Base-by-base conservation (phyloP, 73 alveolate species). In the Diophrys sp. region DNA sequence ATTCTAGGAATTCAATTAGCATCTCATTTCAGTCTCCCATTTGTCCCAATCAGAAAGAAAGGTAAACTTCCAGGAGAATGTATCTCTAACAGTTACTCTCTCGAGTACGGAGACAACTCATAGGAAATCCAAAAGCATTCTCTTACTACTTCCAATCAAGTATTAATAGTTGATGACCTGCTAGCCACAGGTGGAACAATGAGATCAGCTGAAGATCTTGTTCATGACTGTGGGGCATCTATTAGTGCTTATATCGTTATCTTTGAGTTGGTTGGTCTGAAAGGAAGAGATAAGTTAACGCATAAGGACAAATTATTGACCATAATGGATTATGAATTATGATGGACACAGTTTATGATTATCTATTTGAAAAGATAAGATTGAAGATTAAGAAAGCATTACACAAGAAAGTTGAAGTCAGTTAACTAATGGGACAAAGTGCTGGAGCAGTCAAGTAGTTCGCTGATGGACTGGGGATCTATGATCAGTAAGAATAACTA, bases 171-270 rank as follows among this genome's bases (percentile, higher is more conserved):
- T 0, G 93, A 86, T 68, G 93, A 86, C 32, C 81, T 86, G 26
- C 79, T 86, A 0, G 93, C 93, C 0, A 86, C 93, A 23, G 93
- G 93, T 1, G 93, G 93, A n/a, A 86, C 93, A 0, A 56, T 86
- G 54, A 1, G 31, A 1, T 86, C 80, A 2, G 89, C 93, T 1
- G 69, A 29, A 32, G 54, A 34, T 26, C 70, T 86, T 0, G 70
- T 86, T 30, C 32, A 56, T 24, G 53, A 54, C 34, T 73, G 81
- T 32, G 87, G 85, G 29, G 90, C 87, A 0, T 28, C 8, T 11
- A 76, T 86, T 29, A 56, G 54, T 8, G 82, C 72, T 18, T 70
- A 67, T n/a, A 54, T 74, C 31, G 75, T 69, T 23, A 30, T 86
- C 11, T 81, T 86, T 54, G 93, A 86, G 31, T 54, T 86, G 1